Base-by-base conservation (phyloP, 306 rosid species). In the Gynostemma pentaphyllum region DNA sequence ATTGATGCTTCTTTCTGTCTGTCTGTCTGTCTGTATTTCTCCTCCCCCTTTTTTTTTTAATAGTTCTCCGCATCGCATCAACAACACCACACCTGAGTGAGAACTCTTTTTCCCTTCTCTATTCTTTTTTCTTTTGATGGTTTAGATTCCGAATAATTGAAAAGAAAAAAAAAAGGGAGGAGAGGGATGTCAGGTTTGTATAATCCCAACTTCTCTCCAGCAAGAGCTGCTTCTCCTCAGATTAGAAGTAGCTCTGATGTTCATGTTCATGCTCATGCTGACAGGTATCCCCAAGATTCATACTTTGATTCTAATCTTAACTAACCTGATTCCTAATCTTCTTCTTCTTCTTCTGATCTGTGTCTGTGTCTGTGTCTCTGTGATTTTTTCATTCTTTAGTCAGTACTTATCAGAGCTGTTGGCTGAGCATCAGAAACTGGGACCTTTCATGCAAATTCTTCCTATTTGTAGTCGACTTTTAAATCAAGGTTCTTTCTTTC, bases 171-270 rank as follows among this genome's bases (percentile, higher is more conserved):
- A 39, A 7, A 72, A 45, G 56, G 75, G 78, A 71, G 72, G 10
- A 18, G 23, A 40, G 34, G 37, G 37, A 90, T 90, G 97, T 90
- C 95, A 76, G 97, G 97, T 61, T 83, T 90, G 94, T 90, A 90
- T 70, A 90, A 87, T 78, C 83, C 89, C 71, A 90, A 90, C 83
- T 90, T 87, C 84, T 90, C 97, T 37, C 97, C 87, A 29, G 97
- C 90, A 49, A 90, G 97, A 85, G 97, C 95, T 47, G 97, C 78
- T 78, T 90, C 97, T 67, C 95, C 97, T 19, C 97, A 90, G 84
- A 90, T 90, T 85, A 83, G 97, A 75, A 73, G 75, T 79, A 73
- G 69, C 70, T 67, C 82, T 23, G 97, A 90, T 52, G n/a, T n/a
- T n/a, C n/a, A n/a, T n/a, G n/a, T n/a, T n/a, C n/a, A n/a, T n/a